Percentiles rank a stretch among this genome's conserved stretches.
These are phyloP conservation scores for Hypoxylon rubiginosum DNA, from an alignment of 2,329 filamentous ascomycete genomes.

Conservation along the genomic window DNA sequence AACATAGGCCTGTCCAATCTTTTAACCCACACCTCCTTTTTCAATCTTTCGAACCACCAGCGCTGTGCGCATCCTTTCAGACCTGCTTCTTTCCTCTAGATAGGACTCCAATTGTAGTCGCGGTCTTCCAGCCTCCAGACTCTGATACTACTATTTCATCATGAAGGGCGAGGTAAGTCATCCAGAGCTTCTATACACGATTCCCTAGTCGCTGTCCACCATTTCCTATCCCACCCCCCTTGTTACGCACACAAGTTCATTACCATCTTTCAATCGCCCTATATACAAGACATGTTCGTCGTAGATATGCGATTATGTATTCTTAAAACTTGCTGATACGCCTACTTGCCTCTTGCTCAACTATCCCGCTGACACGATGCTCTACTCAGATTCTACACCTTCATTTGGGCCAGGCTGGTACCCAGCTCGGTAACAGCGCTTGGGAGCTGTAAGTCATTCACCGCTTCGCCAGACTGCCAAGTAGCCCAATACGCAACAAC, in stretches of 20 bases:
- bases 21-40: constrained; percentile 51
- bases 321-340: constrained; percentile 4
- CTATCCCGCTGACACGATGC: constrained; percentile 37
- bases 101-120: constrained; percentile 35
- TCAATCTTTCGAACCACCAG: constrained; percentile 37
- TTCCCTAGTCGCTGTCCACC: constrained; percentile 18
- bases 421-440: constrained; percentile 80
- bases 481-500: constrained; percentile 10
- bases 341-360: constrained; percentile 2
- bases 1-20: constrained; percentile 22
- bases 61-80: constrained; percentile 47
- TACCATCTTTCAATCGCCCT: constrained; percentile 11
- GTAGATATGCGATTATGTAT: constrained; percentile 7
- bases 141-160: constrained; percentile 49
- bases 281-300: neutral
- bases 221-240: neutral
- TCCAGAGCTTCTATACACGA: constrained; percentile 14
- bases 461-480: constrained; percentile 29
- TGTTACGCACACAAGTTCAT: constrained; percentile 19
- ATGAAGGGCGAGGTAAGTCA: constrained; percentile 71
- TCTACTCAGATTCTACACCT: constrained; percentile 70
- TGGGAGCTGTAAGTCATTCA: constrained; percentile 77
- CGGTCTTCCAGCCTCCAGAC: constrained; percentile 31
- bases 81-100: constrained; percentile 32
- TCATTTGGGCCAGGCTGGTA: constrained; percentile 77